Evolutionary conservation across 805 yeast genomes (phyloP).

Genomic region (Lachancea thermotolerans): DNA sequence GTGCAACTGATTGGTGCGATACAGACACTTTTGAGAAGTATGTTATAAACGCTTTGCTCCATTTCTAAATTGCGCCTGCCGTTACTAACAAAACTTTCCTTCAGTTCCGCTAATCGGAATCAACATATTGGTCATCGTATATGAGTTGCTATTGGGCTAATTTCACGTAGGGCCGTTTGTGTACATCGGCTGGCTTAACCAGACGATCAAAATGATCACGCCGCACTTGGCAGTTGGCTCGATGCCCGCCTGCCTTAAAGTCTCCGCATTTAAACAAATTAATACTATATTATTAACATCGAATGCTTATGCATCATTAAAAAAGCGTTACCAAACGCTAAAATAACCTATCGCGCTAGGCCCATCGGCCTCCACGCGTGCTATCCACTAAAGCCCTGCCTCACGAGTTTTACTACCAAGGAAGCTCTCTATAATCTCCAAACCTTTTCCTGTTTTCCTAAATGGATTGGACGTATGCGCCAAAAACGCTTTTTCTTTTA

Average conservation of each 20-base stretch:
- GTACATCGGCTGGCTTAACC: too few species aligned
- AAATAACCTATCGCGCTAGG: neutral
- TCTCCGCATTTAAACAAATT: neutral
- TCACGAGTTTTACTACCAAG: constrained; percentile 6
- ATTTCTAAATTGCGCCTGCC: neutral
- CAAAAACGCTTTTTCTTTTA: constrained; percentile 9
- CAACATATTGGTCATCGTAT: constrained; percentile 57
- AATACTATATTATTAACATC: constrained; percentile 4
- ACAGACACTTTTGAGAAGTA: constrained; percentile 65
- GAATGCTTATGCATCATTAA: neutral
- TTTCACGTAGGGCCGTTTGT: neutral
- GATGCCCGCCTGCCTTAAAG: neutral
- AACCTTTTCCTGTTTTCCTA: neutral
- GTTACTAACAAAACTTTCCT: neutral
- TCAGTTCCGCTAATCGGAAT: constrained; percentile 62
- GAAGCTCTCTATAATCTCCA: constrained; percentile 15
- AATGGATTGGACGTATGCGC: neutral
- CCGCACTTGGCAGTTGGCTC: too few species aligned
- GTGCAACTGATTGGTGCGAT: constrained; percentile 65
- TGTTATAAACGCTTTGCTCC: constrained; percentile 18
- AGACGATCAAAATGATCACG: too few species aligned
- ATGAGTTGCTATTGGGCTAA: constrained; percentile 64
- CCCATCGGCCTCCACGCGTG: neutral
- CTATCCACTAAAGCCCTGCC: neutral
- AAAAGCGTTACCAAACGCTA: neutral